Base-by-base conservation (phyloP, 768 basidiomycete genomes). In the Lentinus brumalis region DNA sequence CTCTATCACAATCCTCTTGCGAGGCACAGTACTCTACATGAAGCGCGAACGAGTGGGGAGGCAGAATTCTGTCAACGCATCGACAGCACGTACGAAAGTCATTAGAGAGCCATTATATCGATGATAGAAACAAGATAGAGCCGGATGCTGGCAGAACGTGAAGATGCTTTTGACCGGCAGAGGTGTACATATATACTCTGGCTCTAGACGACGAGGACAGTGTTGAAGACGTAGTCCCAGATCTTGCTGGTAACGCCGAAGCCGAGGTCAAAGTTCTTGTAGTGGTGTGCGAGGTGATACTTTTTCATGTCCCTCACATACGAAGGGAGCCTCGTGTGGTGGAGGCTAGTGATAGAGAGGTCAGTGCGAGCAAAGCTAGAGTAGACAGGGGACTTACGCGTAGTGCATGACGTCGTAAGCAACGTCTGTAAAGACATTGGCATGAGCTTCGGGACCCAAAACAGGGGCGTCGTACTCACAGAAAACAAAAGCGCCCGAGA, bases 171-270 rank as follows among this genome's bases (percentile, higher is more conserved):
- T 18, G 26, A 54, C 49, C n/a, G n/a, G n/a, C n/a, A n/a, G n/a
- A n/a, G n/a, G n/a, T n/a, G n/a, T n/a, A n/a, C n/a, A n/a, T n/a
- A n/a, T n/a, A n/a, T n/a, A n/a, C n/a, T n/a, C n/a, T 9, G 8
- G 6, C 32, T 52, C 53, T 76, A 92, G 38, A 92, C 80, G 1
- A 80, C 80, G 21, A 94, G 80, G 40, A 89, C 78, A 2, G 95
- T 98, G 71, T 88, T 91, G 74, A 97, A 97, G 41, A 96, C 84
- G 70, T 86, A 77, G 74, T 98, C 96, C 96, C 96, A 98, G 42
- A 98, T 78, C 79, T 96, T 98, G 78, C 92, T 94, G 7, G 96
- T 98, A 11, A 98, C 96, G 35, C 96, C 96, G 71, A 96, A 98
- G 16, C 95, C 96, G 46, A 98, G 89, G 71, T 97, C 94, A 73